Evolutionary conservation across 129 eudicot genomes (phyloP).

Genomic region (Gnaphalium uliginosum): DNA sequence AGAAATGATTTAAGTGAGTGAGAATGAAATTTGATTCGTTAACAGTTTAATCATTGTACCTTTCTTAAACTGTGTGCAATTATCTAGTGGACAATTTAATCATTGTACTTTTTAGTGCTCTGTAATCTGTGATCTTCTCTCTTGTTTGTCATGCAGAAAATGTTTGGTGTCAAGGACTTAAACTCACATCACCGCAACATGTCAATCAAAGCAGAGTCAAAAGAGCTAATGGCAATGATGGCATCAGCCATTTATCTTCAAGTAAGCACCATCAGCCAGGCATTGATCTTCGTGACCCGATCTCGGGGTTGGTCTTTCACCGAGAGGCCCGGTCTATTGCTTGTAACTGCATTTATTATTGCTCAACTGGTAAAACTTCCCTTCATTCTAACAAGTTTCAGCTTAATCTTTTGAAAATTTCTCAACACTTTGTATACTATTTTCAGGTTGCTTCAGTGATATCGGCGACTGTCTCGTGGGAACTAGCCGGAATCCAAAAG

Average conservation of each 20-base stretch:
- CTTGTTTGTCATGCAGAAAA: constrained; percentile 41
- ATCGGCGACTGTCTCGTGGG: constrained; percentile 59
- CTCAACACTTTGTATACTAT: background rate
- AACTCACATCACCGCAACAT: constrained; percentile 48
- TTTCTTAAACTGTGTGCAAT: no score
- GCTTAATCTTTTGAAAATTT: background rate
- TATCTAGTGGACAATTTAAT: no score
- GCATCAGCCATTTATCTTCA: constrained; percentile 87
- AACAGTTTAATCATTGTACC: no score
- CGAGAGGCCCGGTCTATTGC: constrained; percentile 80
- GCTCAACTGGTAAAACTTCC: constrained; percentile 69
- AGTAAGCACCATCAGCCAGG: constrained; percentile 90
- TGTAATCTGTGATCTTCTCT: background rate
- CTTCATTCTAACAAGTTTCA: constrained; percentile 4
- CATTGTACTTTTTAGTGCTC: background rate
- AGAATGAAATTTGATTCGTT: no score
- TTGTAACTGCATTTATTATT: constrained; percentile 61
- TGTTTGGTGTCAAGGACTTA: constrained; percentile 48
- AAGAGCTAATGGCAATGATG: constrained; percentile 49
- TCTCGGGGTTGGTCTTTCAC: constrained; percentile 76
- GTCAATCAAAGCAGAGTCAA: constrained; percentile 36
- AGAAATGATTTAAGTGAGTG: no score
- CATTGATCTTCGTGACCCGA: constrained; percentile 82
- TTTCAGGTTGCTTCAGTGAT: constrained; percentile 67
- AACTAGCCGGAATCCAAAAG: constrained; percentile 62